phyloP scores from a whole-genome alignment of 2,329 filamentous ascomycete genomes.

The Bipolaris victoriae region DNA sequence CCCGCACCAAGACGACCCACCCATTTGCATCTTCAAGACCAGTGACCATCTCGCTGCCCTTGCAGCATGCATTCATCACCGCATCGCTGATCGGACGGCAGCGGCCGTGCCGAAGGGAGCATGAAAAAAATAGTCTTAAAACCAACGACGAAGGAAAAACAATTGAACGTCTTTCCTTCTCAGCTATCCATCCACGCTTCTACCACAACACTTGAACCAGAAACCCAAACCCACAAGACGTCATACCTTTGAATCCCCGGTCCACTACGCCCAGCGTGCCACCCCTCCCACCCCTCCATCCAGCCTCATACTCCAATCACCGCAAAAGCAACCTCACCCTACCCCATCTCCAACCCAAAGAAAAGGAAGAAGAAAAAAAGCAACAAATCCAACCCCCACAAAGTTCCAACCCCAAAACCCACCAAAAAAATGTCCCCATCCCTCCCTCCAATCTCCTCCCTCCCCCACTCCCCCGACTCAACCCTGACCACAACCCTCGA shows the following conservation, averaged over 20 bases:
- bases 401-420: no score
- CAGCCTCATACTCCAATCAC: no score
- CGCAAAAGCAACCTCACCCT: not conserved
- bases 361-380: not conserved
- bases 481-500: constrained; percentile 69
- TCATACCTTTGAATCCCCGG: no score
- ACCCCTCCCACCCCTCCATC: no score
- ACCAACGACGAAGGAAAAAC: not conserved
- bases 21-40: not conserved
- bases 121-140: not conserved
- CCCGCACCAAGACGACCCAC: constrained; percentile 18
- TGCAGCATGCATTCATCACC: constrained; percentile 25
- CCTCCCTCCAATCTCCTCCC: constrained; percentile 64
- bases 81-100: constrained; percentile 30
- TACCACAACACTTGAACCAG: no score
- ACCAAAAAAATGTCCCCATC: constrained; percentile 19
- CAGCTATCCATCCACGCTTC: no score
- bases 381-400: constrained; percentile 22
- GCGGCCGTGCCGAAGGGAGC: constrained; percentile 33
- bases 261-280: no score
- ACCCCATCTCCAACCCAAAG: not conserved
- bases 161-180: not conserved
- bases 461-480: constrained; percentile 63
- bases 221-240: no score
- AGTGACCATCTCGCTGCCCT: constrained; percentile 21